phyloP scores from a whole-genome alignment of 2,329 filamentous ascomycete genomes.

The Pseudopyricularia cyperi region DNA sequence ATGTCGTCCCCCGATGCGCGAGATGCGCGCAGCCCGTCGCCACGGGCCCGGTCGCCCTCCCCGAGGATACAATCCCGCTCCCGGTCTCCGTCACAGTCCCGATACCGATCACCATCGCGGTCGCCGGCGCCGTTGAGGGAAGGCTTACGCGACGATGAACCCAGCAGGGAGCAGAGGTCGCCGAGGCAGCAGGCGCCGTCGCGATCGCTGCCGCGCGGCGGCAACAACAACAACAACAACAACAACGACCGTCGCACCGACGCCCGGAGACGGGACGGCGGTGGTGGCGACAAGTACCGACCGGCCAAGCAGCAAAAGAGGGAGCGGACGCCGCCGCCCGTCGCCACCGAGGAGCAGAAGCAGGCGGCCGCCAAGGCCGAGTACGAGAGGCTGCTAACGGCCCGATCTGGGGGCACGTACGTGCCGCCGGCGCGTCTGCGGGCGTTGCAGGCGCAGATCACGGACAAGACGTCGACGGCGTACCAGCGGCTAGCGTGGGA shows the following conservation, averaged over 20 bases:
- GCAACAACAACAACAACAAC: no score
- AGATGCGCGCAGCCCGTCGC: constrained; percentile 1
- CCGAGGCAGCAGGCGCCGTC: neutral
- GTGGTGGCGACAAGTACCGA: constrained; percentile 31
- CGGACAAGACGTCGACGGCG: constrained; percentile 89
- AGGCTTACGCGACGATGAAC: constrained; percentile 5
- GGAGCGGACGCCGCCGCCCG: constrained; percentile 22
- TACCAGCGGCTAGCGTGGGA: constrained; percentile 99
- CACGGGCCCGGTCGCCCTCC: constrained; percentile 1
- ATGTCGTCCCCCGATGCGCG: neutral
- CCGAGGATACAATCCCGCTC: neutral
- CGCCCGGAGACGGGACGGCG: constrained; percentile 9
- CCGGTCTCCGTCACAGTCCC: neutral
- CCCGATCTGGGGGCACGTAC: constrained; percentile 92
- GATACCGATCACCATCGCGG: constrained; percentile 5
- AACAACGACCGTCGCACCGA: neutral
- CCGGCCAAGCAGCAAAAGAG: constrained; percentile 9
- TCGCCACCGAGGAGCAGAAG: constrained; percentile 65
- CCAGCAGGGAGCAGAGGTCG: constrained; percentile 1
- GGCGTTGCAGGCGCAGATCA: constrained; percentile 91
- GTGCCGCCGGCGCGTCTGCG: constrained; percentile 85
- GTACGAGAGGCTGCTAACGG: constrained; percentile 81
- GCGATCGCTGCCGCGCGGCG: neutral
- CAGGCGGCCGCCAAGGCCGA: constrained; percentile 82
- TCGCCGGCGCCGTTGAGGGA: neutral